Evolutionary conservation across 208 protist genomes (phyloP), one percentile per base, ranked within the genome.

Genomic region (Crithidia fasciculata): DNA sequence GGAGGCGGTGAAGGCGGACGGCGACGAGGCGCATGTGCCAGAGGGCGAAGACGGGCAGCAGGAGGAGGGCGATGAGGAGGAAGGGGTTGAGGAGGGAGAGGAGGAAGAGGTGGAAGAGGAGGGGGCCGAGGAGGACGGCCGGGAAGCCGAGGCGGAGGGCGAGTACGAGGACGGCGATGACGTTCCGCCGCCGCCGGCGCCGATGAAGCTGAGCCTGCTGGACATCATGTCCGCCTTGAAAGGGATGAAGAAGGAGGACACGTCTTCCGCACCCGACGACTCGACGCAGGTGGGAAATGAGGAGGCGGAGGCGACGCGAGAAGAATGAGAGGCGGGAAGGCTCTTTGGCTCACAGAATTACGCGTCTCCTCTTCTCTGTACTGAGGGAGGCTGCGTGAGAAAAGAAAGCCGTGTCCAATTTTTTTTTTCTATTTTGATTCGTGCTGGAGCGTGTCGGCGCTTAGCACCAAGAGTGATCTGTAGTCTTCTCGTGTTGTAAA

Each of bases 181-280:
- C 10, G 62, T 63, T 39, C 59, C 65, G 3, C 52, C 40, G 41
- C 72, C 72, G 16, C 57, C 39, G 8, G 55, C 19, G 7, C 69
- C 61, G 13, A 76, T 86, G 5, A 85, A 88, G 59, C 74, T 92
- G 39, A 85, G 83, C 65, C 65, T 89, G 41, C 59, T 82, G 28
- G 88, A 84, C 63, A 92, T 92, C 60, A 83, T 88, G 64, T 76
- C 83, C 13, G 88, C 84, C 5, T 67, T 92, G 13, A 76, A 82
- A 45, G 70, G 79, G 2, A 77, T 92, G 54, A 83, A 86, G 50
- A 66, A 80, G 69, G 80, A 80, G 59, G 58, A 12, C 44, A 4
- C 52, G 36, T 4, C n/a, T 18, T 15, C 50, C 3, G n/a, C 64
- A 13, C 37, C 53, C 2, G 53, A 18, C 8, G 39, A 49, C 13